Base-by-base conservation (phyloP, 768 basidiomycete species). In the Russula sp. region DNA sequence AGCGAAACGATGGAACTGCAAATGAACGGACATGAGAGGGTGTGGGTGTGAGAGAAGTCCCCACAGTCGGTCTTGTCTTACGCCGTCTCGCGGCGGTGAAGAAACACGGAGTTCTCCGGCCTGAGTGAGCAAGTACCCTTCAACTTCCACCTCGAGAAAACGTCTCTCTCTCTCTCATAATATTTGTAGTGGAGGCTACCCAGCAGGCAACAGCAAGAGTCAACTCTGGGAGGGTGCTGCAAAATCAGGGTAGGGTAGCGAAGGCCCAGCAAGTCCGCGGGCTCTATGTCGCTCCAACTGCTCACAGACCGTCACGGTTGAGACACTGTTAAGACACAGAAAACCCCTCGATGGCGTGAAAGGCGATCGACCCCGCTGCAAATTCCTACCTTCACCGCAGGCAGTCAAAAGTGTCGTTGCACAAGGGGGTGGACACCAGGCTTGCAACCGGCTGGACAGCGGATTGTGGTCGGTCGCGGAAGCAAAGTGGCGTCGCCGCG, bases 81-180 rank as follows among this genome's bases (percentile, higher is more conserved):
- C n/a, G n/a, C 51, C 43, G 58, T 61, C 20, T 61, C 60, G 20
- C 49, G 60, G 41, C 56, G 49, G 8, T 52, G 41, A 57, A 59
- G 56, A 16, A 60, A 82, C 39, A 74, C 67, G 0, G 77, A 67
- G 34, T 74, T 71, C 67, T 91, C 89, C 7, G 80, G 77, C 68
- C 86, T 88, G 59, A 93, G 75, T 1, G 83, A 70, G 70, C 1
- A 70, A 72, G 59, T 51, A 58, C 80, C 82, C 5, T 83, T 86
- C 71, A 77, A 78, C 38, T 78, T 85, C 42, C 75, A 82, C 58
- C 71, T 85, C 25, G 25, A 29, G 25, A 29, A 29, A 29, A 29
- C 25, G 25, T 29, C 25, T 29, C 3, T 56, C 71, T 76, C 2
- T 79, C 79, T 34, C 71, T 85, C 43, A 67, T 77, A 67, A 69